phyloP scores from a whole-genome alignment of 495 filamentous ascomycete species.

The Xylona heveae region DNA sequence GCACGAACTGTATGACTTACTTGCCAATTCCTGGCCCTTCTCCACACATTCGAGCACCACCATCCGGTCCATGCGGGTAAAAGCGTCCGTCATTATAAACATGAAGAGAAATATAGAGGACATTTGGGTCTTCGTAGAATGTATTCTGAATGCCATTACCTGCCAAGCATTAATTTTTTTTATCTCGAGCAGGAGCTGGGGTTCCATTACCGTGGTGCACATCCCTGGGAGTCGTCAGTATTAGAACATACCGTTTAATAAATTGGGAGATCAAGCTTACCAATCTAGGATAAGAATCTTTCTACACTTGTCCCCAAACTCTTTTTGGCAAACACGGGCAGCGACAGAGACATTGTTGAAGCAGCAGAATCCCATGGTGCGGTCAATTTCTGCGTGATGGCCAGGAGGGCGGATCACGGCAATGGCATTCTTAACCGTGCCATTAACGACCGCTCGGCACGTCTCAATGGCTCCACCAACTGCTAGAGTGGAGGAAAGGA shows the following conservation, averaged over 20 bases:
- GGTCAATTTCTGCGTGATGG: constrained; percentile 75
- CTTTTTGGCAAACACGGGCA: constrained; percentile 55
- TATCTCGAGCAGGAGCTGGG: neutral
- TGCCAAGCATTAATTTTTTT: constrained; percentile 12
- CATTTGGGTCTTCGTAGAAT: constrained; percentile 84
- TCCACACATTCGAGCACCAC: constrained; percentile 58
- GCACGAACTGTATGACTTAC: constrained; percentile 14
- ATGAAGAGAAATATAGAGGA: constrained; percentile 93
- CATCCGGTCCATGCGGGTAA: constrained; percentile 63
- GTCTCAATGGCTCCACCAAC: constrained; percentile 94
- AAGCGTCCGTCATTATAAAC: constrained; percentile 64
- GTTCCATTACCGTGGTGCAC: constrained; percentile 33
- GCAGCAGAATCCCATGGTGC: constrained; percentile 82
- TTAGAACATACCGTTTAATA: neutral
- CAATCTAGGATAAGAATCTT: constrained; percentile 91
- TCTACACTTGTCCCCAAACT: constrained; percentile 54
- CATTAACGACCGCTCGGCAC: constrained; percentile 58
- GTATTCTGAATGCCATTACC: constrained; percentile 95
- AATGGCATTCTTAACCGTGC: constrained; percentile 77
- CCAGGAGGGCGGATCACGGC: constrained; percentile 88
- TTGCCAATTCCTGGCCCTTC: constrained; percentile 48
- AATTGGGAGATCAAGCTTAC: constrained; percentile 31
- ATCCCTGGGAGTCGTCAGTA: constrained; percentile 24
- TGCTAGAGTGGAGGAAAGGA: constrained; percentile 56
- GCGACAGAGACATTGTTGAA: constrained; percentile 96